Evolutionary conservation across 2,329 filamentous ascomycete genomes (phyloP), one percentile per base, ranked within the genome.

Genomic region (Claviceps capensis): DNA sequence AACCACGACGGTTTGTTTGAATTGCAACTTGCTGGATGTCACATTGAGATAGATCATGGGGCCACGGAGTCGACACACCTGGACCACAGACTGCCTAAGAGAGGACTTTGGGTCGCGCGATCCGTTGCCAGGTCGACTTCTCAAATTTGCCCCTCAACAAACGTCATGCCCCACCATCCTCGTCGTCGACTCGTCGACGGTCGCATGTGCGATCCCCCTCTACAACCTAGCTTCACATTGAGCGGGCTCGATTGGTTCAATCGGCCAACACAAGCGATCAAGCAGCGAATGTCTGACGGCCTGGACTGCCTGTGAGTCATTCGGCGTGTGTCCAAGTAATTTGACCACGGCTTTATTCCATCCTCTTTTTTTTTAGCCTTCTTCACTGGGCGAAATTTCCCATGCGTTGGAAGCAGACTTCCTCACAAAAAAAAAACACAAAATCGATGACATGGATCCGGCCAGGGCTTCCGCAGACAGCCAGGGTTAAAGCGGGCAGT

Each of bases 141-240:
- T 36, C 26, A 16, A 30, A 17, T 36, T 43, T 34, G 45, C 53
- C 51, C 56, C 55, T 55, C 52, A 56, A 62, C 44, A 19, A 19
- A 63, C 62, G 62, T 64, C 63, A 65, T 63, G 56, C 61, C 59
- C 63, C 61, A 61, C 63, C 56, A 51, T 52, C 53, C 54, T 44
- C 55, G 41, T 34, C 7, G 40, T n/a, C 40, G 38, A 34, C 3
- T 19, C 17, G 17, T 43, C 41, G 41, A 2, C 19, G 19, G 19
- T 23, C 19, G 42, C 42, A 44, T 22, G 17, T 19, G 41, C 19
- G 41, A 6, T 42, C n/a, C n/a, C 41, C 8, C 17, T 42, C 40
- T 19, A 22, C 4, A 19, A 34, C 30, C 6, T 4, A 7, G 16
- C 38, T 41, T n/a, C 38, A 41, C 16, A n/a, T 16, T 23, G 14